Evolutionary conservation across 805 yeast species (phyloP).

Genomic region (Cyberlindnera sargentensis): DNA sequence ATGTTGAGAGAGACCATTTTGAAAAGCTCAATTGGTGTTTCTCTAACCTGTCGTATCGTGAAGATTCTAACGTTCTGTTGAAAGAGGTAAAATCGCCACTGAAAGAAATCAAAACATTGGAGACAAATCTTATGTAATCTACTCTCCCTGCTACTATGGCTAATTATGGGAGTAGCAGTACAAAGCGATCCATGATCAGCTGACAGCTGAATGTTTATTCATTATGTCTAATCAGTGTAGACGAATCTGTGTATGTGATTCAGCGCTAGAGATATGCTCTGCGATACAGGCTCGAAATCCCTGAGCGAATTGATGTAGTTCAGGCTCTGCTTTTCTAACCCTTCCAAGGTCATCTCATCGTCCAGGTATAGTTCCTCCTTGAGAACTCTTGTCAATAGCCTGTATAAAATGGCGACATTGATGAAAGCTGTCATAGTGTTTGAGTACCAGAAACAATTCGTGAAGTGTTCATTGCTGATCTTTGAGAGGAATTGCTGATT

Average conservation of each 20-base stretch:
- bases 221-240: no score
- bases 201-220: no score
- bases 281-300: conserved; percentile 2
- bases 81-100: not conserved
- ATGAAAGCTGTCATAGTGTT: conserved; percentile 13
- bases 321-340: not conserved
- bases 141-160: no score
- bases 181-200: no score
- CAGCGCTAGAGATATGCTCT: conserved; percentile 3
- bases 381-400: conserved; percentile 13
- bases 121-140: no score
- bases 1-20: conserved; percentile 28
- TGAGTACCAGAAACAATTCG: conserved; percentile 8
- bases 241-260: conserved; percentile 2
- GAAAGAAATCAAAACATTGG: not conserved
- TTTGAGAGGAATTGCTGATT: conserved; percentile 15
- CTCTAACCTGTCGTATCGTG: no score
- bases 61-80: no score
- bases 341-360: conserved; percentile 9
- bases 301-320: conserved; percentile 3
- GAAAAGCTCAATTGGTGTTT: not conserved
- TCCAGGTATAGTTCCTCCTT: conserved; percentile 15
- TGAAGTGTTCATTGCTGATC: conserved; percentile 17
- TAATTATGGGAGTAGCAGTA: no score
- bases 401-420: conserved; percentile 17